A percentile compares a stretch with the other conserved stretches of the same genome.
Evolutionary conservation across 2,329 filamentous ascomycete genomes (phyloP).

Genomic region (Elsinoe necatrix): DNA sequence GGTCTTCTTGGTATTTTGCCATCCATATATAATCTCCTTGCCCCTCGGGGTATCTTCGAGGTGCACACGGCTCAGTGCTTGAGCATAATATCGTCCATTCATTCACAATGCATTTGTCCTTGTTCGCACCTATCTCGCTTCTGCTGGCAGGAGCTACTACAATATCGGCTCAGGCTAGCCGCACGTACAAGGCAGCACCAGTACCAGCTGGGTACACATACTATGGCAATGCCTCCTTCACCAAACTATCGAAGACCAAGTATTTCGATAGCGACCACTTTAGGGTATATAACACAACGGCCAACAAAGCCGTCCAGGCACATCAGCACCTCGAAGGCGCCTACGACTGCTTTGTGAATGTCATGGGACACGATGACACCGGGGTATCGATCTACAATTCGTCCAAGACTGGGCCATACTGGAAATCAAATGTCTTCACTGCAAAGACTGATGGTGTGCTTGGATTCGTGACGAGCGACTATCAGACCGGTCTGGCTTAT

Average conservation of each 20-base stretch:
- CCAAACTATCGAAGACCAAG: not conserved
- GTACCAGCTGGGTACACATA: not conserved
- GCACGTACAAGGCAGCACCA: not conserved
- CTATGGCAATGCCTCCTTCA: not conserved
- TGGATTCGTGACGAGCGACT: constrained; percentile 8
- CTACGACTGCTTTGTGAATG: constrained; percentile 26
- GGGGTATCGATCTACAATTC: constrained; percentile 23
- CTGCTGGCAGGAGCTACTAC: not conserved
- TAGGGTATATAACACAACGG: constrained; percentile 2
- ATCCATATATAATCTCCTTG: not conserved
- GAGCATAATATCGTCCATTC: not conserved
- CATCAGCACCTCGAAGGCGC: constrained; percentile 39
- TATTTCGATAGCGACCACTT: not conserved
- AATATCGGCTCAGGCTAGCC: not conserved
- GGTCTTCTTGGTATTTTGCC: not conserved
- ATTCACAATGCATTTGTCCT: not conserved
- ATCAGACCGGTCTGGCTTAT: constrained; percentile 33
- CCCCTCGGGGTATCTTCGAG: not conserved
- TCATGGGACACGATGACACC: constrained; percentile 22
- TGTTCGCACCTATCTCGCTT: not conserved
- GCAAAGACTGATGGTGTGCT: constrained; percentile 27
- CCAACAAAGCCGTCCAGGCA: not conserved
- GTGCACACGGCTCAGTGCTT: not conserved
- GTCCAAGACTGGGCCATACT: constrained; percentile 34
- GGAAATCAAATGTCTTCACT: constrained; percentile 42